These are phyloP conservation scores for Neofusicoccum sp. DNA, from an alignment of 2,329 filamentous ascomycete species.

Conservation along the genomic window DNA sequence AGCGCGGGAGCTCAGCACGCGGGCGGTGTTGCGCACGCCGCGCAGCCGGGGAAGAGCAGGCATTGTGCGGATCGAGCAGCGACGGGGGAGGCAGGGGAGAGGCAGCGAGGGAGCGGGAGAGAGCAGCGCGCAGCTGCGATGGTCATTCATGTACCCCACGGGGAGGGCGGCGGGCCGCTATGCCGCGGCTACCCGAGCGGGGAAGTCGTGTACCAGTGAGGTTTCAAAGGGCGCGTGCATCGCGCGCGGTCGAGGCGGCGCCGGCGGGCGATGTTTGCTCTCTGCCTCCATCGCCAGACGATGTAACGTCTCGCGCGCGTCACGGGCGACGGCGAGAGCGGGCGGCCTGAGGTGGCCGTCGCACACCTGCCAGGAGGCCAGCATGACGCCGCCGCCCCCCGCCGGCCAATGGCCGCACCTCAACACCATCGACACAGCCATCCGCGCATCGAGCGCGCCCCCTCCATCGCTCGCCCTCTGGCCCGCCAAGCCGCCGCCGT, in stretches of 20 bases:
- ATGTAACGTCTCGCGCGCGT: constrained; percentile 1
- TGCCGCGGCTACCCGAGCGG: constrained; percentile 15
- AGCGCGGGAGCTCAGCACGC: neutral
- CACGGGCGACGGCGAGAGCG: neutral
- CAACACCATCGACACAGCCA: neutral
- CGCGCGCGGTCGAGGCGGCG: too few relatives aligned
- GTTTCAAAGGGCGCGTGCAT: neutral
- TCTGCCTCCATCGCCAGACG: neutral
- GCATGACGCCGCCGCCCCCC: neutral
- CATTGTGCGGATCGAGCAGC: neutral
- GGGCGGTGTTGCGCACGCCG: neutral
- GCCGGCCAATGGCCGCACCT: neutral
- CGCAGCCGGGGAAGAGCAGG: neutral
- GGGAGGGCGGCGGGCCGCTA: neutral
- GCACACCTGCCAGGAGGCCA: neutral
- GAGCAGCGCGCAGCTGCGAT: constrained; percentile 26
- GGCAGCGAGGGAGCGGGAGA: constrained; percentile 15
- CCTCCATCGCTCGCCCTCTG: neutral
- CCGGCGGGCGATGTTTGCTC: neutral
- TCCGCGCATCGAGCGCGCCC: neutral
- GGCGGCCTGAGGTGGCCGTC: neutral
- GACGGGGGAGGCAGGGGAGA: neutral
- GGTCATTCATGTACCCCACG: constrained; percentile 20
- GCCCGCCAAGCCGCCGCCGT: neutral
- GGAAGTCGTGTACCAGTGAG: neutral